These are phyloP conservation scores for Lojkania enalia DNA, from an alignment of 2,329 filamentous ascomycete species.

Conservation along the genomic window DNA sequence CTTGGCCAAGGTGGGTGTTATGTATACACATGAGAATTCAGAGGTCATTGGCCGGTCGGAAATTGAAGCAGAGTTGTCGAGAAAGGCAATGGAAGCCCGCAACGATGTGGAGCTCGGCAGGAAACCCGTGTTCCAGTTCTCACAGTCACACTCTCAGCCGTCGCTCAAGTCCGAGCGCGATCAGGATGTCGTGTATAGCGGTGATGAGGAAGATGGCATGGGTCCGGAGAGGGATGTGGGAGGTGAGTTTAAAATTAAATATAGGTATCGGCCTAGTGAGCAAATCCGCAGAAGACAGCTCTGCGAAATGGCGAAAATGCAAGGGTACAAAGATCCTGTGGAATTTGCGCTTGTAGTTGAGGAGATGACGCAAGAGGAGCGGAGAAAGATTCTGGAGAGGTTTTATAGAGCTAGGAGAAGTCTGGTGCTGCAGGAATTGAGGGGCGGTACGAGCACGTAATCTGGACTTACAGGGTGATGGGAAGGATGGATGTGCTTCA, in stretches of 20 bases:
- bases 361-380: constrained; percentile 81
- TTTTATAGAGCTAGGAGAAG: constrained; percentile 75
- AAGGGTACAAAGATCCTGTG: constrained; percentile 74
- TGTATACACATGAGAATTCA: constrained; percentile 95
- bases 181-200: constrained; percentile 19
- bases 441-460: too few relatives aligned
- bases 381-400: constrained; percentile 73
- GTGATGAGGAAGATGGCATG: constrained; percentile 20
- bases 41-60: constrained; percentile 93
- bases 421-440: constrained; percentile 29
- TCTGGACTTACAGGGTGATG: too few relatives aligned
- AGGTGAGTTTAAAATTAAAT: constrained; percentile 51
- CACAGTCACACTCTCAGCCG: constrained; percentile 35
- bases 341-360: constrained; percentile 92
- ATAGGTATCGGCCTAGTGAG: constrained; percentile 71
- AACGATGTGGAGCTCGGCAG: constrained; percentile 56
- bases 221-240: constrained; percentile 31
- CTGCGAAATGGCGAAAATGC: constrained; percentile 81
- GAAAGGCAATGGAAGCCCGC: constrained; percentile 68
- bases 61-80: constrained; percentile 83
- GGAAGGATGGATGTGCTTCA: too few relatives aligned
- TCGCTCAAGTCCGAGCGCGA: constrained; percentile 23
- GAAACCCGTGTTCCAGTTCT: constrained; percentile 62
- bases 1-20: constrained; percentile 81
- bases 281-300: constrained; percentile 81